Conservation (phyloP, 441 rosid species). For the Aquilaria agallochum region DNA sequence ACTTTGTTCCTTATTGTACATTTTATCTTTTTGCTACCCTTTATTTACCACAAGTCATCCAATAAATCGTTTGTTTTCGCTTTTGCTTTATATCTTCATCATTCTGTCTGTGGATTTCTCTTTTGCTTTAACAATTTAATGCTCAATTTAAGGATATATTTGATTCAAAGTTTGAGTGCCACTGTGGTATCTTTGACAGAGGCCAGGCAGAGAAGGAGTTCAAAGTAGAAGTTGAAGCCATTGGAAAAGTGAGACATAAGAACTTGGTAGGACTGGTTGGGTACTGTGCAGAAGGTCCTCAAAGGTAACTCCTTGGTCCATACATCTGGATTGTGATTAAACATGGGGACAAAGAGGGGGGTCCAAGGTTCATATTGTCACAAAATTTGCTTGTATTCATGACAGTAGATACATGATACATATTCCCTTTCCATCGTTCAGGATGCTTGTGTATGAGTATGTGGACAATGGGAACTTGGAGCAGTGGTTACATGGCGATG, state of each 20-base stretch:
- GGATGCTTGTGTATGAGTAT: slow-evolving; percentile 96
- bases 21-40: slow-evolving; percentile 14
- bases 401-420: background rate
- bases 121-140: background rate
- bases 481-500: slow-evolving; percentile 96
- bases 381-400: no score
- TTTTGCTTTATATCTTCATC: slow-evolving; percentile 19
- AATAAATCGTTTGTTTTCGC: slow-evolving; percentile 7
- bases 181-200: slow-evolving; percentile 25
- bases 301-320: slow-evolving; percentile 42
- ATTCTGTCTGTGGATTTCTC: slow-evolving; percentile 13
- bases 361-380: background rate
- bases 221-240: slow-evolving; percentile 94
- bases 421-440: slow-evolving; percentile 14
- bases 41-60: background rate
- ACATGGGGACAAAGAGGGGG: no score
- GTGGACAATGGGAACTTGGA: slow-evolving; percentile 93
- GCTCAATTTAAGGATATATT: background rate
- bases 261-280: slow-evolving; percentile 91
- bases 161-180: background rate
- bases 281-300: slow-evolving; percentile 83
- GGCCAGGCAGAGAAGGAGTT: slow-evolving; percentile 98
- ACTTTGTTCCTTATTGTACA: slow-evolving; percentile 13
- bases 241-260: slow-evolving; percentile 94
- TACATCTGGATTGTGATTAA: background rate